These are phyloP conservation scores for Oryza australiensis DNA, from an alignment of 176 grass and related monocot species.

Conservation along the genomic window DNA sequence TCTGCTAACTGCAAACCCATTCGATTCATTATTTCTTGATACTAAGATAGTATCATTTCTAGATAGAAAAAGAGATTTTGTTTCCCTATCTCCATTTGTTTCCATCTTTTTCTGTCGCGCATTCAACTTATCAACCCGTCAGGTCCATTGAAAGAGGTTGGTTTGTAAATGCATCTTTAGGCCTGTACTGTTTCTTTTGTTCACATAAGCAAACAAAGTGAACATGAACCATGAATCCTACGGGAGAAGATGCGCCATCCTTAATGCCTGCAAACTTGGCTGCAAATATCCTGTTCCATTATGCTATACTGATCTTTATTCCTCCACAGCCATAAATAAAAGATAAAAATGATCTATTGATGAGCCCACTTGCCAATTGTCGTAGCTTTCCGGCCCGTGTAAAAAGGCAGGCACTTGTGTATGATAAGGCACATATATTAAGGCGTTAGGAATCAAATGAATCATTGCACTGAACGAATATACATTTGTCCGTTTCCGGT, in stretches of 20 bases:
- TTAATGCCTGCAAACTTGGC: not conserved
- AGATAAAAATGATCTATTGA: not conserved
- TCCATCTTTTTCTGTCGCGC: not conserved
- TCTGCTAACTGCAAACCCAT: not conserved
- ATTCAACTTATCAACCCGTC: not conserved
- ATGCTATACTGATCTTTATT: not conserved
- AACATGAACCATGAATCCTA: not conserved
- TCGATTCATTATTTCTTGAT: not conserved
- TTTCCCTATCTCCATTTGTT: not conserved
- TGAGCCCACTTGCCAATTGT: not conserved
- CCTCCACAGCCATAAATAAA: too few relatives aligned
- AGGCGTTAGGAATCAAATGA: not conserved
- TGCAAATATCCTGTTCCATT: not conserved
- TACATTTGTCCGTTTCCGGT: not conserved
- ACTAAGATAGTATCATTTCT: not conserved
- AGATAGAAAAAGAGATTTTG: not conserved
- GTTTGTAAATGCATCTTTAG: not conserved
- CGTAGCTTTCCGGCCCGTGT: not conserved
- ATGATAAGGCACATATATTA: slow-evolving; percentile 8
- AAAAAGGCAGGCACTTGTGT: too few relatives aligned
- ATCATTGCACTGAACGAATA: not conserved
- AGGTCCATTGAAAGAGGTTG: not conserved
- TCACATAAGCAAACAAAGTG: not conserved
- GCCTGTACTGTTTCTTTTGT: not conserved
- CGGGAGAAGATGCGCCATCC: not conserved